These are phyloP conservation scores for Suillus spraguei DNA, from an alignment of 768 basidiomycete genomes.

Conservation along the genomic window DNA sequence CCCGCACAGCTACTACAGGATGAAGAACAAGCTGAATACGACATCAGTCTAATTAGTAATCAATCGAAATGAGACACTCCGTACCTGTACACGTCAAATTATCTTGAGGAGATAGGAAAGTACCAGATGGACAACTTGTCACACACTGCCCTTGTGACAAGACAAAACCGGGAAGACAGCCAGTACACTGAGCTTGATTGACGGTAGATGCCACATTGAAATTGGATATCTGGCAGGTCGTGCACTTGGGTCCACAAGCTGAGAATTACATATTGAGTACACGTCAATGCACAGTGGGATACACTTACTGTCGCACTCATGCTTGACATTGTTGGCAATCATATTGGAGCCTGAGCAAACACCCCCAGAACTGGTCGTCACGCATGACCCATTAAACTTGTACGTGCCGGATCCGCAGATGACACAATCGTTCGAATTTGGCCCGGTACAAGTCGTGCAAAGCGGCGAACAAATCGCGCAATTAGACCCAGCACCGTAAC, in stretches of 20 bases:
- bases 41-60: conserved; percentile 5
- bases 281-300: conserved; percentile 8
- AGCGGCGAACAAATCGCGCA: conserved; percentile 65
- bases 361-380: conserved; percentile 63
- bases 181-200: conserved; percentile 70
- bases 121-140: conserved; percentile 68
- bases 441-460: conserved; percentile 72
- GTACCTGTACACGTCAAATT: conserved; percentile 74
- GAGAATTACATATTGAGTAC: conserved; percentile 6
- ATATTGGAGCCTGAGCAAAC: conserved; percentile 72
- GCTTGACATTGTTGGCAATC: conserved; percentile 80
- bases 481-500: conserved; percentile 56
- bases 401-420: conserved; percentile 65
- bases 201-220: conserved; percentile 72
- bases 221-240: conserved; percentile 70
- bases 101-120: conserved; percentile 70
- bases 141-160: conserved; percentile 74
- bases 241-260: conserved; percentile 87
- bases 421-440: conserved; percentile 71
- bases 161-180: conserved; percentile 76
- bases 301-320: conserved; percentile 79
- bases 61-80: conserved; percentile 26
- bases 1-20: conserved; percentile 75
- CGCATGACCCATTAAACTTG: conserved; percentile 70
- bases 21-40: conserved; percentile 61